phyloP scores from a whole-genome alignment of 2,329 filamentous ascomycete genomes.

The Alternaria rosae region DNA sequence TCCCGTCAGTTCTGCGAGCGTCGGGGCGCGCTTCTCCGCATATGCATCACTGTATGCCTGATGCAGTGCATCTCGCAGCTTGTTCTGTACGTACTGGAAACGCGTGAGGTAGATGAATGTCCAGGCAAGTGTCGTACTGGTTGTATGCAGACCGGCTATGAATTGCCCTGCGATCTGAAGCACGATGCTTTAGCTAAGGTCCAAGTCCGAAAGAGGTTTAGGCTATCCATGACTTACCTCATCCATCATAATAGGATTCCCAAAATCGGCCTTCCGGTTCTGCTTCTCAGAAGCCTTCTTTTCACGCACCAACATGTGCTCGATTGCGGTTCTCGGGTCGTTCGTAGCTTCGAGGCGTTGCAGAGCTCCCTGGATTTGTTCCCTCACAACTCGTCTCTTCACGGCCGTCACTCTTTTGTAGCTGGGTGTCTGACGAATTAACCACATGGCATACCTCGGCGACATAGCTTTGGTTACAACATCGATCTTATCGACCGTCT shows the following conservation, averaged over 20 bases:
- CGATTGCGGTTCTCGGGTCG: constrained; percentile 10
- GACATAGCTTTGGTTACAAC: not conserved
- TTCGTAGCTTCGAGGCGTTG: not conserved
- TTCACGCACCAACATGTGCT: constrained; percentile 15
- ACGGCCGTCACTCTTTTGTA: not conserved
- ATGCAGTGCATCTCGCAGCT: constrained; percentile 7
- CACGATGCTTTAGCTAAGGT: constrained; percentile 1
- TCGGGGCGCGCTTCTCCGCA: constrained; percentile 6
- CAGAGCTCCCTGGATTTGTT: constrained; percentile 3
- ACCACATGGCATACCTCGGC: not conserved
- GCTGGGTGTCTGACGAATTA: not conserved
- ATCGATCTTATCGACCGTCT: constrained; percentile 5
- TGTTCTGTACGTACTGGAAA: not conserved
- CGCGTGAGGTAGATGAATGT: constrained; percentile 11
- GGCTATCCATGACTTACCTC: constrained; percentile 10
- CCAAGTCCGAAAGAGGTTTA: not conserved
- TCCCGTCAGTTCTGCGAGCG: constrained; percentile 2
- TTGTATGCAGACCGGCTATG: constrained; percentile 14
- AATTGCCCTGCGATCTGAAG: not conserved
- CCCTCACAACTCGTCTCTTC: not conserved
- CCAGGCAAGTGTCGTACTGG: constrained; percentile 10
- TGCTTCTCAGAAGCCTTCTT: constrained; percentile 11
- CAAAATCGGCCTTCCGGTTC: constrained; percentile 7
- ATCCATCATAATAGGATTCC: constrained; percentile 7
- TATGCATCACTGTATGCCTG: not conserved